Evolutionary conservation across 2,329 filamentous ascomycete species (phyloP).

Genomic region (Phaeoacremonium minimum): DNA sequence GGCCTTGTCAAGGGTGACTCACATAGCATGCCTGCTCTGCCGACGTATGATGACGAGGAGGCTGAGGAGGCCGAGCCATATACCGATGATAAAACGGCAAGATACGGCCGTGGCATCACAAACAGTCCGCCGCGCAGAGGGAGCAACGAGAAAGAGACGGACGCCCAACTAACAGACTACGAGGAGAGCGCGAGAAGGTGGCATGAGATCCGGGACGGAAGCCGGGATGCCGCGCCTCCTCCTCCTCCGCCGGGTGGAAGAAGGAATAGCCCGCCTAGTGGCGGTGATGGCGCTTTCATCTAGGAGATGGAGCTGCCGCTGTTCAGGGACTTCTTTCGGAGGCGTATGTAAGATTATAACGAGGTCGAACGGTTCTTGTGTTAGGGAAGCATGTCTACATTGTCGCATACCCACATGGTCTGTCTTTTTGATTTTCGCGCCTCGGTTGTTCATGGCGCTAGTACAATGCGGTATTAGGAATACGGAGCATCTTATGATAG

Average conservation of each 20-base stretch:
- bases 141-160: conserved; percentile 22
- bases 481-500: too few species aligned
- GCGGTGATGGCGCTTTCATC: not conserved
- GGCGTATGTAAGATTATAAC: too few species aligned
- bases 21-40: conserved; percentile 46
- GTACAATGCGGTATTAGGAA: too few species aligned
- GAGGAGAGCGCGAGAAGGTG: conserved; percentile 19
- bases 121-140: conserved; percentile 24
- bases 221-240: conserved; percentile 5
- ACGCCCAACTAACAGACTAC: conserved; percentile 15
- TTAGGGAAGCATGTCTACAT: too few species aligned
- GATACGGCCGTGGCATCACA: conserved; percentile 39
- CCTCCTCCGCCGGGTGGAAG: conserved; percentile 4
- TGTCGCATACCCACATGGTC: too few species aligned
- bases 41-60: conserved; percentile 27
- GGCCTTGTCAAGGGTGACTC: conserved; percentile 77
- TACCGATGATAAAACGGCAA: conserved; percentile 21
- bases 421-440: too few species aligned
- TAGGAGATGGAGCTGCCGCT: not conserved
- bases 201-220: conserved; percentile 15
- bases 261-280: not conserved
- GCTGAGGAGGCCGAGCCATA: conserved; percentile 24
- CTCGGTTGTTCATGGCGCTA: too few species aligned
- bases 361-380: too few species aligned
- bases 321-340: too few species aligned